phyloP scores from a whole-genome alignment of 1,284 basidiomycete genomes.

The Heliocybe sulcata region DNA sequence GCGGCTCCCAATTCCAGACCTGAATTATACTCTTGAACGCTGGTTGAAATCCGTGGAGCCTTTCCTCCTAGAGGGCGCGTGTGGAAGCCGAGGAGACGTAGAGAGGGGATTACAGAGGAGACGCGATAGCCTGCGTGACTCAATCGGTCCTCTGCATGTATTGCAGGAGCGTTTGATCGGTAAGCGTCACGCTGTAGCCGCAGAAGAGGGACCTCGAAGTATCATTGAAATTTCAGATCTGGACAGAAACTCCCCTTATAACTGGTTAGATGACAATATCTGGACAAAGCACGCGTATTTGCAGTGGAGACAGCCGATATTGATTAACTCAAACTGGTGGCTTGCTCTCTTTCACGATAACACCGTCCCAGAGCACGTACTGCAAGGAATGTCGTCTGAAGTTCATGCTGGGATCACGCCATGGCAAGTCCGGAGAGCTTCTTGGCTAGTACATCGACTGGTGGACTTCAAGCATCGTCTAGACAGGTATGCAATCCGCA shows the following conservation, averaged over 20 bases:
- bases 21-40: constrained; percentile 70
- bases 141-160: constrained; percentile 10
- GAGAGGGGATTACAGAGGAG: constrained; percentile 54
- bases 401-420: constrained; percentile 49
- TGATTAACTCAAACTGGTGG: constrained; percentile 98
- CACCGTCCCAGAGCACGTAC: constrained; percentile 38
- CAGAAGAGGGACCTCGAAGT: not conserved
- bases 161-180: constrained; percentile 81
- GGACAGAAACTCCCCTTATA: constrained; percentile 80
- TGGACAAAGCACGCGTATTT: constrained; percentile 91
- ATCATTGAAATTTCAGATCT: constrained; percentile 47
- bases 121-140: constrained; percentile 32
- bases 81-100: constrained; percentile 46
- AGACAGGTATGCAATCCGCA: constrained; percentile 39
- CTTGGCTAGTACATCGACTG: constrained; percentile 76
- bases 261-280: constrained; percentile 95
- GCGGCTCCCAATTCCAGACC: constrained; percentile 81
- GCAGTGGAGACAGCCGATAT: constrained; percentile 82
- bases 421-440: constrained; percentile 85
- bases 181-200: constrained; percentile 23
- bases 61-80: constrained; percentile 71
- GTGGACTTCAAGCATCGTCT: constrained; percentile 75
- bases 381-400: constrained; percentile 22
- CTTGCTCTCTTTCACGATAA: constrained; percentile 72
- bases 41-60: constrained; percentile 83